Conservation (phyloP, 352 stramenopile species). For the Pythium apleroticum region DNA sequence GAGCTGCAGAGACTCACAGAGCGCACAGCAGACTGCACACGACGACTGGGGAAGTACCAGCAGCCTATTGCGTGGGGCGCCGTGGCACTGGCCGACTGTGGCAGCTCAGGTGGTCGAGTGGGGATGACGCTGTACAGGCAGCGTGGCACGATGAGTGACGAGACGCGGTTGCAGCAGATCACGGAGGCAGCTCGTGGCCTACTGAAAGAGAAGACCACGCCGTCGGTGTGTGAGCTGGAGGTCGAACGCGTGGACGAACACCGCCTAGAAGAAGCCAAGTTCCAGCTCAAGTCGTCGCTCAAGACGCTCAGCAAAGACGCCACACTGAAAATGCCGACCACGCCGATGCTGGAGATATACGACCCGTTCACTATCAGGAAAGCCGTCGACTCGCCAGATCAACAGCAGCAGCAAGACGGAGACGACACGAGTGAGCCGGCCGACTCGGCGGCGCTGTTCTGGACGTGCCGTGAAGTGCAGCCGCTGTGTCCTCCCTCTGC, state of each 20-base stretch:
- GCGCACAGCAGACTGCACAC: slow-evolving; percentile 38
- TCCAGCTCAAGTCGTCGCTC: slow-evolving; percentile 23
- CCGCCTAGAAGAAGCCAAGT: slow-evolving; percentile 42
- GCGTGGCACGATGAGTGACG: slow-evolving; percentile 53
- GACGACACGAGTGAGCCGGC: not conserved
- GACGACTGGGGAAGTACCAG: slow-evolving; percentile 49
- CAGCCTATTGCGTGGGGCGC: slow-evolving; percentile 67
- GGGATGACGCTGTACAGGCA: slow-evolving; percentile 67
- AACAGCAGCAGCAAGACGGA: not conserved
- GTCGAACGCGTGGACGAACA: slow-evolving; percentile 49
- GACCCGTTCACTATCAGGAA: slow-evolving; percentile 17
- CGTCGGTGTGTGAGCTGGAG: slow-evolving; percentile 58
- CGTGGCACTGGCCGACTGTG: slow-evolving; percentile 43
- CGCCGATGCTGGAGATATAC: slow-evolving; percentile 19
- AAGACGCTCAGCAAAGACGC: slow-evolving; percentile 23
- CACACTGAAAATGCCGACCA: slow-evolving; percentile 5
- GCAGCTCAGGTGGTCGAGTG: slow-evolving; percentile 17
- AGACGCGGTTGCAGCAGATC: slow-evolving; percentile 56
- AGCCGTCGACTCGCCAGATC: not conserved
- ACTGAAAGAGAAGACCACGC: slow-evolving; percentile 60
- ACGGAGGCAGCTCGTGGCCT: slow-evolving; percentile 47
- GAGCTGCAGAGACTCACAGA: slow-evolving; percentile 68
- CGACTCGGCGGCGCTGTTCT: not conserved
- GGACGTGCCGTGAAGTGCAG: slow-evolving; percentile 47
- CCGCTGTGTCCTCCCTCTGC: slow-evolving; percentile 52